A percentile compares a stretch with the other conserved stretches of the same genome.
Evolutionary conservation across 2,329 filamentous ascomycete genomes (phyloP).

Genomic region (Penicillium sp.): DNA sequence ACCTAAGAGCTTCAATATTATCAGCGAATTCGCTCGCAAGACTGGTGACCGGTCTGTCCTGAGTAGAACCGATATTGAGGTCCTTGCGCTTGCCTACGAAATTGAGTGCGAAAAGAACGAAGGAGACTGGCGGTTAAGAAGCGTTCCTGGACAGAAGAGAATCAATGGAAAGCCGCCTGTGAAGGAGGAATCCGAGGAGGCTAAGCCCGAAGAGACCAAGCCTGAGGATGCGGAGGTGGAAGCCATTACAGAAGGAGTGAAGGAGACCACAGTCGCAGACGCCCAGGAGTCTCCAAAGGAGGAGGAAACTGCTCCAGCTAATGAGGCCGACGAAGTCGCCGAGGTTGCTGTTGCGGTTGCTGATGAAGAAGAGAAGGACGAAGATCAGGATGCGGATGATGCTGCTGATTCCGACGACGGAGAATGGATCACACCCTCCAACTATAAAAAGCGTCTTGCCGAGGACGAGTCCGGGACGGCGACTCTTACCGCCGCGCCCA

Average conservation of each 20-base stretch:
- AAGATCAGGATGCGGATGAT: slow-evolving; percentile 30
- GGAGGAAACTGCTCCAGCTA: slow-evolving; percentile 16
- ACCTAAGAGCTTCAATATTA: slow-evolving; percentile 72
- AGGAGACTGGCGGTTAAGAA: slow-evolving; percentile 83
- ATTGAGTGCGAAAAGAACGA: slow-evolving; percentile 87
- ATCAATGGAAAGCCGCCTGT: slow-evolving; percentile 67
- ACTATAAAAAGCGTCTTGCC: slow-evolving; percentile 79
- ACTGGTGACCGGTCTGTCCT: slow-evolving; percentile 88
- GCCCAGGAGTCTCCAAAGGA: slow-evolving; percentile 23
- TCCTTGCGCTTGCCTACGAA: slow-evolving; percentile 89
- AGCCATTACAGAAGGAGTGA: slow-evolving; percentile 29
- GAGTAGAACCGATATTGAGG: slow-evolving; percentile 82
- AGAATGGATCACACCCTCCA: slow-evolving; percentile 92
- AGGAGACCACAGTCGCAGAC: slow-evolving; percentile 28
- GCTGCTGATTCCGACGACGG: slow-evolving; percentile 54
- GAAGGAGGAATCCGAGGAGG: slow-evolving; percentile 39
- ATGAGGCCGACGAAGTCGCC: slow-evolving; percentile 25
- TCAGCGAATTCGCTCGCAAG: slow-evolving; percentile 79
- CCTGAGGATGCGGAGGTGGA: slow-evolving; percentile 28
- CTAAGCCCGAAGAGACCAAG: slow-evolving; percentile 30
- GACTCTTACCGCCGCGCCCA: slow-evolving; percentile 53
- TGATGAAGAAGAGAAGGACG: slow-evolving; percentile 24
- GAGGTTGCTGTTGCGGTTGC: slow-evolving; percentile 29
- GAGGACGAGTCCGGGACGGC: slow-evolving; percentile 57
- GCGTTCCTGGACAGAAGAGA: slow-evolving; percentile 72